Conservation (phyloP, 2,329 filamentous ascomycete genomes). For the Colletotrichum shisoi region DNA sequence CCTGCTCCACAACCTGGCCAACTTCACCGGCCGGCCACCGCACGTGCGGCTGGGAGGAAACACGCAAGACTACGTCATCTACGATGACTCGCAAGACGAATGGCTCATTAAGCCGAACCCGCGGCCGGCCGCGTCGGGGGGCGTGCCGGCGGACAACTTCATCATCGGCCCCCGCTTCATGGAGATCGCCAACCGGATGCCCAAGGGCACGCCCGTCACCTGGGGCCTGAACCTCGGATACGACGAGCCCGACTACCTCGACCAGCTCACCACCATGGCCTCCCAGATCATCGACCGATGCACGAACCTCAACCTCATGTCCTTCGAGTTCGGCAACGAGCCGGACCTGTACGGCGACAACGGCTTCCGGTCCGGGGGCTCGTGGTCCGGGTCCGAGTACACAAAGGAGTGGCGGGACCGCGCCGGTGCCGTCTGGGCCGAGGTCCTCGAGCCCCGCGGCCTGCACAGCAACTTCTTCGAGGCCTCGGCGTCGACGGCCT, state of each 20-base stretch:
- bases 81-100: slow-evolving; percentile 34
- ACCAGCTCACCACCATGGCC: slow-evolving; percentile 31
- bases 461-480: slow-evolving; percentile 34
- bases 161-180: slow-evolving; percentile 35
- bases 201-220: slow-evolving; percentile 30
- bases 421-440: slow-evolving; percentile 28
- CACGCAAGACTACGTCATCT: slow-evolving; percentile 35
- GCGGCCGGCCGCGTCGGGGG: slow-evolving; percentile 11
- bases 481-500: slow-evolving; percentile 31
- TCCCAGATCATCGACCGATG: slow-evolving; percentile 33
- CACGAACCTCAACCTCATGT: slow-evolving; percentile 35
- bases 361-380: slow-evolving; percentile 14
- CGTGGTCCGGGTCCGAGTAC: slow-evolving; percentile 29
- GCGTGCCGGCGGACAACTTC: slow-evolving; percentile 34
- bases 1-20: slow-evolving; percentile 28
- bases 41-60: slow-evolving; percentile 32
- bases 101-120: slow-evolving; percentile 35
- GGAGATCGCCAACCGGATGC: slow-evolving; percentile 35
- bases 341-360: slow-evolving; percentile 35
- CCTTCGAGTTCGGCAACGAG: slow-evolving; percentile 35
- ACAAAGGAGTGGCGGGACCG: slow-evolving; percentile 30
- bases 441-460: slow-evolving; percentile 24
- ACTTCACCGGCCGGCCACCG: slow-evolving; percentile 33
- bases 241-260: slow-evolving; percentile 28
- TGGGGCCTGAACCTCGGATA: slow-evolving; percentile 37